Evolutionary conservation across 441 rosid genomes (phyloP), one percentile per base, ranked within the genome.

Genomic region (Pelargonium cotyledonis): DNA sequence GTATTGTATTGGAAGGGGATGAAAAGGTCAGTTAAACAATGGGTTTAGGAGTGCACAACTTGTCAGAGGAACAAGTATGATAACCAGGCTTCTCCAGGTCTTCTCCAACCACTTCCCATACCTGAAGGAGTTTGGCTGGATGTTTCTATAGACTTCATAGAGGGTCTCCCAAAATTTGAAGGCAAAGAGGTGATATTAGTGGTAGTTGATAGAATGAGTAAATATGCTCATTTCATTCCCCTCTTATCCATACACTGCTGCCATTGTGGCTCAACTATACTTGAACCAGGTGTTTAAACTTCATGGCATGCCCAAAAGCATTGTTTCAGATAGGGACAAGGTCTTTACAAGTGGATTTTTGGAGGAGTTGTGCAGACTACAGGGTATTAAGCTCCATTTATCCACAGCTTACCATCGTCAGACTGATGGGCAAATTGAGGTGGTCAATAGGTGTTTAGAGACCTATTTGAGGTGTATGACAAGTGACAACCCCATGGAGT

Each of bases 71-170:
- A 1, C 16, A 73, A 53, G n/a, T 44, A 31, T 3, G 53, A 31
- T n/a, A 26, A 15, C 5, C 1, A 12, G 0, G 47, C 43, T 4
- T 18, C 29, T 5, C 10, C 47, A 0, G 31, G 58, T 0, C 10
- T 66, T 2, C 4, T 44, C 0, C 76, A 73, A 21, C 58, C 66
- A 2, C 8, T 68, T 0, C 53, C 65, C 0, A 8, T 44, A 1
- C 69, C 47, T 1, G 8, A 6, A 0, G 6, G 5, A 35, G 8
- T 65, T 0, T 74, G 63, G 63, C n/a, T 14, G 0, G 78, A 75
- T 8, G 26, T 75, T 3, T 18, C 35, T 0, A 41, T 69, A 15
- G 78, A 70, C 5, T 75, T 75, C 57, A 47, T 61, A 0, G 46
- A 18, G 15, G 23, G 68, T 0, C 21, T 70, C 0, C 74, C 68